These are phyloP conservation scores for Globisporangium lucens DNA, from an alignment of 352 stramenopile species.

Conservation along the genomic window DNA sequence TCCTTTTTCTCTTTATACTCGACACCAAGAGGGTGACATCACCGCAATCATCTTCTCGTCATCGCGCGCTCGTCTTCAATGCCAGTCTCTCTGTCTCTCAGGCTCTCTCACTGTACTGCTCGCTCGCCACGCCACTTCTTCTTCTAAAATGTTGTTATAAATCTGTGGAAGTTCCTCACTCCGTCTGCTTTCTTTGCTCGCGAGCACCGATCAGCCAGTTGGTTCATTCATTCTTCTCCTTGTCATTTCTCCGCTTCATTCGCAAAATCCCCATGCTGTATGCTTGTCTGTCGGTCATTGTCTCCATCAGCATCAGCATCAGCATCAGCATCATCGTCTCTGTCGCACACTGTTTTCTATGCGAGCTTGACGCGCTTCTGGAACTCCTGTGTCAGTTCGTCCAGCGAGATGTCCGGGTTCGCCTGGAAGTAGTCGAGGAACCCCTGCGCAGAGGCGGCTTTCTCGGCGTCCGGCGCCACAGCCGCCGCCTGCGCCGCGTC, in stretches of 20 bases:
- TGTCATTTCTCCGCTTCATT: neutral
- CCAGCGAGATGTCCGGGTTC: conserved; percentile 63
- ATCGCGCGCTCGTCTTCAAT: neutral
- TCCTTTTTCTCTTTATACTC: neutral
- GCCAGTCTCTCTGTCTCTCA: too few species aligned
- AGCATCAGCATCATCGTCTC: neutral
- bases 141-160: conserved; percentile 10
- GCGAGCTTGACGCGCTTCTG: conserved; percentile 63
- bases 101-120: neutral
- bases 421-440: conserved; percentile 74
- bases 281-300: neutral
- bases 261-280: neutral
- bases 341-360: conserved; percentile 14
- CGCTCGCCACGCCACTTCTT: neutral
- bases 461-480: conserved; percentile 19
- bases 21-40: neutral
- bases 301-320: neutral
- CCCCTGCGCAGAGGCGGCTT: conserved; percentile 47
- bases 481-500: conserved; percentile 37
- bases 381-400: conserved; percentile 74
- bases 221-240: neutral
- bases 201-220: neutral
- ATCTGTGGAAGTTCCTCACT: neutral
- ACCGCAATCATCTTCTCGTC: neutral
- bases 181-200: neutral